Evolutionary conservation across 768 basidiomycete genomes (phyloP).

Genomic region (Tubosaeta sp.): DNA sequence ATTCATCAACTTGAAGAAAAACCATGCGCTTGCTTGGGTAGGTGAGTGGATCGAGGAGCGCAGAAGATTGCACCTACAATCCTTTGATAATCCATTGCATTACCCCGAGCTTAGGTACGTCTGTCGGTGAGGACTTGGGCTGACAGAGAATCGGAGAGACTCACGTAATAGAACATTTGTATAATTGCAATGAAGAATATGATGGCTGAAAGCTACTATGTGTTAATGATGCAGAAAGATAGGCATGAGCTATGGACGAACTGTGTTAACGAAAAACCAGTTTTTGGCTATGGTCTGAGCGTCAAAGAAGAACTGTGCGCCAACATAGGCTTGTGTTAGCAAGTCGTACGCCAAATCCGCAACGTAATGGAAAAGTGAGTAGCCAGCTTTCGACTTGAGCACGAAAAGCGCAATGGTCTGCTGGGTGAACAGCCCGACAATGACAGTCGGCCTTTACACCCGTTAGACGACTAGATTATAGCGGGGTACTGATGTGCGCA

Average conservation of each 20-base stretch:
- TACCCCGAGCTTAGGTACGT: conserved; percentile 51
- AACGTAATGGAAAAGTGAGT: conserved; percentile 79
- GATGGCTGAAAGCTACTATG: conserved; percentile 58
- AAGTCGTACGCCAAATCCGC: conserved; percentile 80
- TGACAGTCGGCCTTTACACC: conserved; percentile 67
- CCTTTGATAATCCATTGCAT: conserved; percentile 92
- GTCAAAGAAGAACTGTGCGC: conserved; percentile 83
- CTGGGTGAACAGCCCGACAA: conserved; percentile 82
- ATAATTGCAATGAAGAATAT: conserved; percentile 95
- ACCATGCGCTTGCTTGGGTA: conserved; percentile 60
- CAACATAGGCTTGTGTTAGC: conserved; percentile 60
- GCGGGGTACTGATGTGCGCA: conserved; percentile 28
- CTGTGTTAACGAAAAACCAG: conserved; percentile 85
- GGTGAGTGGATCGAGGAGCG: background rate
- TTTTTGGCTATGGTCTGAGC: conserved; percentile 56
- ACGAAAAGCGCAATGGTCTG: conserved; percentile 87
- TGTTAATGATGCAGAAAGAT: conserved; percentile 13
- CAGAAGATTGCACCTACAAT: conserved; percentile 48
- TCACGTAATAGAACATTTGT: conserved; percentile 80
- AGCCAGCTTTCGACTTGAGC: conserved; percentile 79
- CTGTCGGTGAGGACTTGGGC: background rate
- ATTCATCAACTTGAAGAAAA: conserved; percentile 89
- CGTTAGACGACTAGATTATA: background rate
- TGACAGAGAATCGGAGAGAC: background rate
- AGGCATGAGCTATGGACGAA: conserved; percentile 30